A percentile compares a stretch with the other conserved stretches of the same genome.
These are phyloP conservation scores for Flueggea neowawraea DNA, from an alignment of 441 rosid species.

Conservation along the genomic window DNA sequence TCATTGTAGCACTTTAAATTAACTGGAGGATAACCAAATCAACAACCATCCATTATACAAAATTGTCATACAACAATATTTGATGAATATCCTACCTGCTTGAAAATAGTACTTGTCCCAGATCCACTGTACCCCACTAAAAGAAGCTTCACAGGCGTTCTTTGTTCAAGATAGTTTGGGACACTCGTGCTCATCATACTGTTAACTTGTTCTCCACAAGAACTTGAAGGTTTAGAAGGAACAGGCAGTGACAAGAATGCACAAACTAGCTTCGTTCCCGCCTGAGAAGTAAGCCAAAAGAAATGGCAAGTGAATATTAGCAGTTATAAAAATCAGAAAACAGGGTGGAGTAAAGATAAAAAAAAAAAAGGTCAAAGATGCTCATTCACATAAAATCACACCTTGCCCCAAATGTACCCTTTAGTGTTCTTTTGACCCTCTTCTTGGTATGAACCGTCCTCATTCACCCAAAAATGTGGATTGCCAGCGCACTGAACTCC, in stretches of 20 bases:
- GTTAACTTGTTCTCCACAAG: conserved; percentile 47
- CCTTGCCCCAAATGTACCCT: conserved; percentile 96
- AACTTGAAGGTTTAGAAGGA: conserved; percentile 55
- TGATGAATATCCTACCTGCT: conserved; percentile 59
- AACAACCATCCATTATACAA: too few species aligned
- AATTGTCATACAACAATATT: too few species aligned
- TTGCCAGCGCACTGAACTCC: conserved; percentile 98
- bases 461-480: conserved; percentile 95
- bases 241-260: conserved; percentile 79
- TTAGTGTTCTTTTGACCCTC: conserved; percentile 92
- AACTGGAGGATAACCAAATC: too few species aligned
- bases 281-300: conserved; percentile 40
- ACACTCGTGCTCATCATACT: conserved; percentile 52
- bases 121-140: conserved; percentile 83
- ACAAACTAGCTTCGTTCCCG: conserved; percentile 78
- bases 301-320: conserved; percentile 2
- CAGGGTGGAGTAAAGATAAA: conserved; percentile 1
- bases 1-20: too few species aligned
- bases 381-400: conserved; percentile 24
- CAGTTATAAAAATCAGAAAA: neutral
- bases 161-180: conserved; percentile 65
- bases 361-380: neutral
- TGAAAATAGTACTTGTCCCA: conserved; percentile 95
- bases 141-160: conserved; percentile 62
- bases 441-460: conserved; percentile 89